Evolutionary conservation across 768 basidiomycete species (phyloP).

Genomic region (Termitomyces sp.): DNA sequence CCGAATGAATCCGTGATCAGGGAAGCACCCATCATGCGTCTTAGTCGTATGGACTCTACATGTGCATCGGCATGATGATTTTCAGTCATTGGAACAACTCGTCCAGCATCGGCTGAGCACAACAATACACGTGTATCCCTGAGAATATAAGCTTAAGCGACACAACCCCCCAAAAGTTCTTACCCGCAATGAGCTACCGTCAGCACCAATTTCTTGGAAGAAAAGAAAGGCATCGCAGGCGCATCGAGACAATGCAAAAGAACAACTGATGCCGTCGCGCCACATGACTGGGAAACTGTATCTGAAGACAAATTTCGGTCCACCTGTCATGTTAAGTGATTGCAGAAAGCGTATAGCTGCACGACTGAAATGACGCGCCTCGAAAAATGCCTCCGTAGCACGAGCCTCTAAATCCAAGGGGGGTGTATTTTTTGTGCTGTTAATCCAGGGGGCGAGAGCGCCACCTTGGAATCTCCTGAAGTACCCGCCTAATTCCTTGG

Average conservation of each 20-base stretch:
- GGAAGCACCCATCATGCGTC: slow-evolving; percentile 86
- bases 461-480: slow-evolving; percentile 88
- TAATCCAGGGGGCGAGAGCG: slow-evolving; percentile 64
- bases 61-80: slow-evolving; percentile 93
- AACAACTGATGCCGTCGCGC: slow-evolving; percentile 88
- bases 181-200: slow-evolving; percentile 94
- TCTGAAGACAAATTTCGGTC: slow-evolving; percentile 71
- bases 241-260: slow-evolving; percentile 87
- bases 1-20: slow-evolving; percentile 93
- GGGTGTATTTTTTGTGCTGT: slow-evolving; percentile 24
- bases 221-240: slow-evolving; percentile 79
- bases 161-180: slow-evolving; percentile 12
- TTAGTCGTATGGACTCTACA: slow-evolving; percentile 77
- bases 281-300: slow-evolving; percentile 66
- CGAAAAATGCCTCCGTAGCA: slow-evolving; percentile 81
- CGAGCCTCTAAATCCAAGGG: slow-evolving; percentile 77
- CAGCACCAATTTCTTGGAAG: slow-evolving; percentile 65
- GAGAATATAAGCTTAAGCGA: background rate
- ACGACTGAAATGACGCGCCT: slow-evolving; percentile 42
- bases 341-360: background rate
- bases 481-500: slow-evolving; percentile 81
- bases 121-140: slow-evolving; percentile 90
- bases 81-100: slow-evolving; percentile 85
- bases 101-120: slow-evolving; percentile 67
- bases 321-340: slow-evolving; percentile 37